These are phyloP conservation scores for Termitomyces titanicus DNA, from an alignment of 768 basidiomycete genomes.

Conservation along the genomic window DNA sequence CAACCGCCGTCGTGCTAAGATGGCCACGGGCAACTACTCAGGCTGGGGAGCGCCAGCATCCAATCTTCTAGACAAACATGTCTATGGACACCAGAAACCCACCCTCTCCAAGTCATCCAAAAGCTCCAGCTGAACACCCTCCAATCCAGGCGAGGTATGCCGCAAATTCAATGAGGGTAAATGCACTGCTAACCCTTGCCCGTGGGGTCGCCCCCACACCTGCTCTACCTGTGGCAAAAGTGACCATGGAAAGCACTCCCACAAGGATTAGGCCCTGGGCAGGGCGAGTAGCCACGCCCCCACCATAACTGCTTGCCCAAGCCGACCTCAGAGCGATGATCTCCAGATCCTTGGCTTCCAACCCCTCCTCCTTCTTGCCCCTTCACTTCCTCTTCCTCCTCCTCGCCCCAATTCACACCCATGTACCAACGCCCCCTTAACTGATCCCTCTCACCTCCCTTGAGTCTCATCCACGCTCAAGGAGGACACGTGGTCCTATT, in stretches of 20 bases:
- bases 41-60: background rate
- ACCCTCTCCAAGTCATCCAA: background rate
- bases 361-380: background rate
- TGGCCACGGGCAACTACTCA: background rate
- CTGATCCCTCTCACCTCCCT: too few relatives aligned
- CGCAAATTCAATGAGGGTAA: too few relatives aligned
- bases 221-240: background rate
- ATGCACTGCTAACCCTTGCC: too few relatives aligned
- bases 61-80: background rate
- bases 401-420: too few relatives aligned
- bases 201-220: background rate
- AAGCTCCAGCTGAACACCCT: background rate
- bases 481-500: too few relatives aligned
- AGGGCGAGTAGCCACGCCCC: background rate
- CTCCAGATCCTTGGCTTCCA: background rate
- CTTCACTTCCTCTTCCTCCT: background rate
- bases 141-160: background rate
- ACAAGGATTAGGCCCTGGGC: background rate
- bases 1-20: background rate
- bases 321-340: background rate
- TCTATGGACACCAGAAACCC: background rate
- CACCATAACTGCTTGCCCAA: too few relatives aligned
- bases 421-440: too few relatives aligned
- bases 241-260: background rate
- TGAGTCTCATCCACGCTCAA: too few relatives aligned